Percentiles rank a stretch among this genome's conserved stretches.
Conservation (phyloP, 768 basidiomycete species). For the Phlegmacium glaucopus region DNA sequence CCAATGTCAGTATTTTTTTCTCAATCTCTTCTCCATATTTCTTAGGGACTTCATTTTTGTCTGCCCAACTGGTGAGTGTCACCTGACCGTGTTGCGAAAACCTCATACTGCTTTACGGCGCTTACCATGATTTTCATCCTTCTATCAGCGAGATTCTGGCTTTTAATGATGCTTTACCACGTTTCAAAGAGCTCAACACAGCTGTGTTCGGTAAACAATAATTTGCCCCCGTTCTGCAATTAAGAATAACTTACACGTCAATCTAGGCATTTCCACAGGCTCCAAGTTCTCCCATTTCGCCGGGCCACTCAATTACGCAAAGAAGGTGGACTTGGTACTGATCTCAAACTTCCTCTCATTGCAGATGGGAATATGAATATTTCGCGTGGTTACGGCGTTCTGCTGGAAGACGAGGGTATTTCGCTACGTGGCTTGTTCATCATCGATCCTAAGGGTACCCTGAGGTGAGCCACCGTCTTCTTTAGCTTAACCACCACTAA, state of each 20-base stretch:
- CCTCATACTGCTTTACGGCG: too few relatives aligned
- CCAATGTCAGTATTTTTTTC: conserved; percentile 61
- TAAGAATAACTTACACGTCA: background rate
- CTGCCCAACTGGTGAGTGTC: conserved; percentile 69
- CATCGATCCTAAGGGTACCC: conserved; percentile 78
- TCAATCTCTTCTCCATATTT: background rate
- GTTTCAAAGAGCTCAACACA: conserved; percentile 72
- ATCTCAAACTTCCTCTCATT: conserved; percentile 80
- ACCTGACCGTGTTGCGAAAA: background rate
- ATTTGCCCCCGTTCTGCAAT: background rate
- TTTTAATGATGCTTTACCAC: conserved; percentile 82
- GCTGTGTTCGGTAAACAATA: conserved; percentile 62
- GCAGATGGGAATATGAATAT: conserved; percentile 80
- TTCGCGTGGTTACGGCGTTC: conserved; percentile 82
- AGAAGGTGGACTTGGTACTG: conserved; percentile 86
- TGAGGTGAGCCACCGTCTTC: conserved; percentile 43
- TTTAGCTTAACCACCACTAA: background rate
- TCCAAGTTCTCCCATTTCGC: conserved; percentile 87
- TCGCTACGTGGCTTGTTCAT: conserved; percentile 85
- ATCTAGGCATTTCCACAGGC: conserved; percentile 66
- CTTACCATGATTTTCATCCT: background rate
- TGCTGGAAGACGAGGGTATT: conserved; percentile 86
- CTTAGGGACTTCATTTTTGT: conserved; percentile 83
- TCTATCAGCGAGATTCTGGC: conserved; percentile 74
- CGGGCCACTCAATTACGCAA: conserved; percentile 77